Percentiles rank a stretch among this genome's conserved stretches.
Evolutionary conservation across 179 eudicot species (phyloP).

Genomic region (Spinacia oleracea): DNA sequence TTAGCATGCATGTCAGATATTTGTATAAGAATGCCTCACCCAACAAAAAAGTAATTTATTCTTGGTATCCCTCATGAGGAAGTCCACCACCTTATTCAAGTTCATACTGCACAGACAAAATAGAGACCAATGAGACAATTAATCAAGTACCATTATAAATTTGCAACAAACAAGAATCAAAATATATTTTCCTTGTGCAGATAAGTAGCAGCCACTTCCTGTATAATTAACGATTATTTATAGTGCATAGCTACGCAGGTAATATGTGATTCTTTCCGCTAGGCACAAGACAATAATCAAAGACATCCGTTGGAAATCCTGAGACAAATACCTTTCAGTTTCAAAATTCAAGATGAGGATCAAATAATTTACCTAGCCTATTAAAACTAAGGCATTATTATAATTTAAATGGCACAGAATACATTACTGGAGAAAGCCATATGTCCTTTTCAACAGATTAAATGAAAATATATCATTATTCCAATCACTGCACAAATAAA

Average conservation of each 20-base stretch:
- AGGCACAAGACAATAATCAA: neutral
- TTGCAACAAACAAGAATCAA: neutral
- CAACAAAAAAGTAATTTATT: slow-evolving; percentile 67
- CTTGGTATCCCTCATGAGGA: slow-evolving; percentile 58
- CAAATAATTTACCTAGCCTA: neutral
- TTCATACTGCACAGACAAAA: slow-evolving; percentile 54
- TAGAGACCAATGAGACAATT: neutral
- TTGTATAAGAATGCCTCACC: slow-evolving; percentile 49
- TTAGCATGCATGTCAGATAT: slow-evolving; percentile 12
- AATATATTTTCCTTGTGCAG: neutral
- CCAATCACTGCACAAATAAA: neutral
- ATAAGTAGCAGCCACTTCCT: neutral
- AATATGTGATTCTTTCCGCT: neutral
- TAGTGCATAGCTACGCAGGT: neutral
- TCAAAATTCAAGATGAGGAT: neutral
- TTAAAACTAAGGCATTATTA: neutral
- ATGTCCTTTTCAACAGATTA: neutral
- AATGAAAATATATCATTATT: neutral
- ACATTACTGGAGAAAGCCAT: neutral
- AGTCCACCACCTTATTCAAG: slow-evolving; percentile 54
- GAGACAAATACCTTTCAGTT: neutral
- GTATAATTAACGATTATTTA: neutral
- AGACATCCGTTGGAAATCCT: neutral
- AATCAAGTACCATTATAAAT: neutral
- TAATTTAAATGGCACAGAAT: neutral